These are phyloP conservation scores for Balakata baccata DNA, from an alignment of 345 rosid genomes.

Conservation along the genomic window DNA sequence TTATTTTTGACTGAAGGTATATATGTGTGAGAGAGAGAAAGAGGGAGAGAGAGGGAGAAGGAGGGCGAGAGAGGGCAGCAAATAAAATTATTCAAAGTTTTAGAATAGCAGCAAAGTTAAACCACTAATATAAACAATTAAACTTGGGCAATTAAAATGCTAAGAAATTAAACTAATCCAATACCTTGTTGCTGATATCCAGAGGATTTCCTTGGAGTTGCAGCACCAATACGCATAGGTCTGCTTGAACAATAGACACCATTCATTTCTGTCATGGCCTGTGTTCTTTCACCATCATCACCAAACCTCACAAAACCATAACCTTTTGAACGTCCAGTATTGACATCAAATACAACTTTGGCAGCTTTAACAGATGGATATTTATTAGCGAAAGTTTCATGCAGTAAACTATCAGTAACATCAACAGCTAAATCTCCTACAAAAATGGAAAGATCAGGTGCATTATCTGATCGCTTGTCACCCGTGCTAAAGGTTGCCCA, in stretches of 20 bases:
- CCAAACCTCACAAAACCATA: slow-evolving; percentile 98
- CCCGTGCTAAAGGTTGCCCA: slow-evolving; percentile 95
- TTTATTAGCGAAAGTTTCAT: slow-evolving; percentile 63
- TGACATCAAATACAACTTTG: slow-evolving; percentile 84
- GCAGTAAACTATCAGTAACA: slow-evolving; percentile 74
- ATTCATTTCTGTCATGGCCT: slow-evolving; percentile 93
- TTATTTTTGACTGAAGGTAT: no score
- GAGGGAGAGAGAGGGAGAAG: no score
- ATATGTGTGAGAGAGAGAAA: no score
- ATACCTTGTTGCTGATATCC: slow-evolving; percentile 78
- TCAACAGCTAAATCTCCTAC: slow-evolving; percentile 96
- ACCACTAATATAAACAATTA: neutral
- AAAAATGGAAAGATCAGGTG: slow-evolving; percentile 87
- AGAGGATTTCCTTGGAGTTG: slow-evolving; percentile 85
- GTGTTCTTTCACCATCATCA: slow-evolving; percentile 70
- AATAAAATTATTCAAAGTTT: neutral
- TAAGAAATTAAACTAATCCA: slow-evolving; percentile 13
- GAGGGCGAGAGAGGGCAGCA: neutral
- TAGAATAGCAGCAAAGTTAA: neutral
- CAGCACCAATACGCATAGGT: slow-evolving; percentile 95
- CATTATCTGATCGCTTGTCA: slow-evolving; percentile 84
- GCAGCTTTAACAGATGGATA: slow-evolving; percentile 90
- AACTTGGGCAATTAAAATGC: neutral
- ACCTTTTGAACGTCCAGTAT: slow-evolving; percentile 90
- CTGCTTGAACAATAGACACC: slow-evolving; percentile 86